These are phyloP conservation scores for Acanthamoeba quina DNA, from an alignment of 208 protist genomes.

Conservation along the genomic window DNA sequence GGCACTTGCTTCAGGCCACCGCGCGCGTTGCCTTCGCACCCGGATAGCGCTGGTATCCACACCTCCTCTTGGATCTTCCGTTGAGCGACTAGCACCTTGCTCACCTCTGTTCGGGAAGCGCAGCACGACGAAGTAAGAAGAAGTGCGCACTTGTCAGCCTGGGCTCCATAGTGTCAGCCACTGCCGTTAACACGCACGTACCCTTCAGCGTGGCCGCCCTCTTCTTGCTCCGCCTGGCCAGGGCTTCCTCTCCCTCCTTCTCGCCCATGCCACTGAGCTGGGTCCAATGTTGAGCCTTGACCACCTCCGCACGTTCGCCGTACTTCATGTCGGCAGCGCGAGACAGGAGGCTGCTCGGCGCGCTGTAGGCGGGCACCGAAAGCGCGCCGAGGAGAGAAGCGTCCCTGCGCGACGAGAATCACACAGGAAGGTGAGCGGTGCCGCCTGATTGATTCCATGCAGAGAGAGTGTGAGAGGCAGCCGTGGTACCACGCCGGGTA, in stretches of 20 bases:
- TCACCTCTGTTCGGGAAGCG: neutral
- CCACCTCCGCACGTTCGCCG: neutral
- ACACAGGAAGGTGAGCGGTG: neutral
- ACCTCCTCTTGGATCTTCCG: neutral
- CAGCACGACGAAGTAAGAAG: neutral
- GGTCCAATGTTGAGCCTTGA: neutral
- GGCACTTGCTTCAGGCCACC: neutral
- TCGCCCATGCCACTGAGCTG: neutral
- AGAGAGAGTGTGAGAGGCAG: too few relatives aligned
- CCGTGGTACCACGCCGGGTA: neutral
- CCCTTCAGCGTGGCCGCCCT: neutral
- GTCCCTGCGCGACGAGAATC: neutral
- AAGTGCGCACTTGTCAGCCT: too few relatives aligned
- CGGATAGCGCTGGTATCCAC: neutral
- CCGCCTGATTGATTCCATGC: too few relatives aligned
- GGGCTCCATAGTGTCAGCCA: too few relatives aligned
- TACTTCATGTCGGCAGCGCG: neutral
- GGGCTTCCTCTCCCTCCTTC: neutral
- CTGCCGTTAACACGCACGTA: neutral
- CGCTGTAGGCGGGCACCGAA: neutral
- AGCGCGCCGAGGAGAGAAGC: neutral
- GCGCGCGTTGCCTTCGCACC: neutral
- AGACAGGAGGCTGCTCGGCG: neutral
- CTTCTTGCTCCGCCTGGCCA: neutral
- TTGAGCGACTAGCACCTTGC: neutral